Evolutionary conservation across 306 rosid genomes (phyloP), one percentile per base, ranked within the genome.

Genomic region (Sphenostylis stenocarpa): DNA sequence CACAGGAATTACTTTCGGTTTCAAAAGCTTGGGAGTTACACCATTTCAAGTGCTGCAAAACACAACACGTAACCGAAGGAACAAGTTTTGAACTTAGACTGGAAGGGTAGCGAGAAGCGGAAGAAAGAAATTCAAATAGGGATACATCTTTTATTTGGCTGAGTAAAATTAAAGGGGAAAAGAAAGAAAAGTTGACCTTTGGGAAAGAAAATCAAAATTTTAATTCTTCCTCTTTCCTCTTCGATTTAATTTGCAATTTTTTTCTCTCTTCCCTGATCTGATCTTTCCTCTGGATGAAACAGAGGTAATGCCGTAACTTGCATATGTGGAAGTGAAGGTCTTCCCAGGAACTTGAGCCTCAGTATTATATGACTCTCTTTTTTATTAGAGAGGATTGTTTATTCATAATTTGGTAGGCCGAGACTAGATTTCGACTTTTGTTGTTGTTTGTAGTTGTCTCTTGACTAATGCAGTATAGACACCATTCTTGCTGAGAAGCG

Each of bases 401-500:
- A 6, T 63, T 38, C 72, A 39, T 41, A 76, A 31, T 51, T 70
- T 43, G 66, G 13, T 3, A 29, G 53, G 29, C 4, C 23, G 58
- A 28, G 71, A 63, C 75, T 86, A 83, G 19, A 65, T 44, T 70
- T 77, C 91, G 2, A 82, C 29, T 77, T 84, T 84, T 12, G 85
- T 62, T 72, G 84, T 77, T 73, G 85, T 77, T 33, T 87, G 91
- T 24, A 87, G 77, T 67, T 87, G 91, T 75, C 91, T 85, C 76
- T 82, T 81, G 49, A 88, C 92, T 66, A 90, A 67, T 28, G 88
- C 84, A 43, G 90, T 86, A 66, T 90, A 90, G 58, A 88, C 85
- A 34, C 95, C 95, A 19, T 84, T 61, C 77, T 66, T 76, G 80
- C 70, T 71, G 24, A 88, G 88, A 67, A 90, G 95, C 68, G 88